Percentiles rank a stretch among this genome's conserved stretches.
Conservation (phyloP, 306 rosid species). For the Senna tora region DNA sequence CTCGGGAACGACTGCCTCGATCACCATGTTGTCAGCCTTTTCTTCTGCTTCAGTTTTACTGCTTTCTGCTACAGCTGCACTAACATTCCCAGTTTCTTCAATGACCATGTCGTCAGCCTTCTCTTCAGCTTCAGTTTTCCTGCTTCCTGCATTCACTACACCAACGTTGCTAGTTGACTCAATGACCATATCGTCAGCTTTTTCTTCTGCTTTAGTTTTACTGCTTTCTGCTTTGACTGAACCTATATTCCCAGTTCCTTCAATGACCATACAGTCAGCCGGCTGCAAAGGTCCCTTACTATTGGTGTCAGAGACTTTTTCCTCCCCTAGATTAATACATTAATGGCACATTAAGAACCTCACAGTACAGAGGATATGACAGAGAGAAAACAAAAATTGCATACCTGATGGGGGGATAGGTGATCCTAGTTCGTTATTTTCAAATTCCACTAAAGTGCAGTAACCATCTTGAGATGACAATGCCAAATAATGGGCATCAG, state of each 20-base stretch:
- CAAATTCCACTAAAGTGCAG: conserved; percentile 88
- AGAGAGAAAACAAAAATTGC: conserved; percentile 1
- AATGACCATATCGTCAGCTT: conserved; percentile 26
- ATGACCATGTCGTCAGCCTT: conserved; percentile 38
- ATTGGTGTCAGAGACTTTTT: conserved; percentile 36
- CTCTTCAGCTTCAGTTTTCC: conserved; percentile 40
- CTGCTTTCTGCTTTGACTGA: neutral
- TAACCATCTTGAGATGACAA: conserved; percentile 94
- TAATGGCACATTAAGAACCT: conserved; percentile 18
- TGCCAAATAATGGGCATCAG: conserved; percentile 79
- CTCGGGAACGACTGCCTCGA: conserved; percentile 9
- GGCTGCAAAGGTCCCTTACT: conserved; percentile 36
- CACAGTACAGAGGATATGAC: neutral
- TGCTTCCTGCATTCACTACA: conserved; percentile 17
- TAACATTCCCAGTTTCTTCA: conserved; percentile 35
- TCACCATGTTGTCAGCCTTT: conserved; percentile 30
- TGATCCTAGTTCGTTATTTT: conserved; percentile 75
- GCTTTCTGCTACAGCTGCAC: conserved; percentile 24
- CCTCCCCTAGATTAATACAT: conserved; percentile 46
- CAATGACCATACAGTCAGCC: conserved; percentile 36
- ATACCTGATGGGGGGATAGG: conserved; percentile 62
- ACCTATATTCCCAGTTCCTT: conserved; percentile 18
- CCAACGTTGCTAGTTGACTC: conserved; percentile 26
- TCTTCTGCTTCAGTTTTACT: conserved; percentile 42
- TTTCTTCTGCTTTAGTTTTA: neutral